These are phyloP conservation scores for Arthrobotrys iridis DNA, from an alignment of 2,329 filamentous ascomycete genomes.

Conservation along the genomic window DNA sequence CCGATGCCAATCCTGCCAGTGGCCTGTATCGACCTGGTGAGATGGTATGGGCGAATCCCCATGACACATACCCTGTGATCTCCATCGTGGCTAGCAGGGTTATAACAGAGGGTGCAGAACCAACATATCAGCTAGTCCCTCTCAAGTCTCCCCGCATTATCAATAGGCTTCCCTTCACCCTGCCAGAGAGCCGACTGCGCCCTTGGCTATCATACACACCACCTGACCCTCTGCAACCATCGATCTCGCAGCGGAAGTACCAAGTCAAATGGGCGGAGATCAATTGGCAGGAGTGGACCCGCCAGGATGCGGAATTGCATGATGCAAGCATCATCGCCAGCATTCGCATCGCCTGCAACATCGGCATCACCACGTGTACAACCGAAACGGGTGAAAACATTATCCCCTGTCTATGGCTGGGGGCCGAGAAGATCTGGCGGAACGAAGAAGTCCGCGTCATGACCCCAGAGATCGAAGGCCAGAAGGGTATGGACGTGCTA, in stretches of 20 bases:
- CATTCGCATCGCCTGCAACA: conserved; percentile 52
- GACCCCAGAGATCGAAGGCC: conserved; percentile 47
- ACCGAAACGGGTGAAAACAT: conserved; percentile 35
- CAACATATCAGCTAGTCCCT: conserved; percentile 42
- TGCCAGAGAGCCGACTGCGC: conserved; percentile 38
- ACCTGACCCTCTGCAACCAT: conserved; percentile 49
- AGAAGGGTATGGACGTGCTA: conserved; percentile 51
- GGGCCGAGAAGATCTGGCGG: conserved; percentile 53
- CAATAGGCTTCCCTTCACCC: conserved; percentile 29
- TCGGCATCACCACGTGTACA: conserved; percentile 41
- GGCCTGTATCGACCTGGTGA: conserved; percentile 48
- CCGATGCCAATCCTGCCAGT: conserved; percentile 33
- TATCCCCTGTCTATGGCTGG: conserved; percentile 50
- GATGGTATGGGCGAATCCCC: conserved; percentile 52
- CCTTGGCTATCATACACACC: conserved; percentile 53
- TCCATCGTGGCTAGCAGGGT: conserved; percentile 44
- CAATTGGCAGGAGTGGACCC: conserved; percentile 49
- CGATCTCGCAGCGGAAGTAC: conserved; percentile 47
- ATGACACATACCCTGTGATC: conserved; percentile 49
- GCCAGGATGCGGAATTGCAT: conserved; percentile 49
- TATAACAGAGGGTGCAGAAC: conserved; percentile 24
- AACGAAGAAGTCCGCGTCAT: conserved; percentile 49
- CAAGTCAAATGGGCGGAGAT: conserved; percentile 52
- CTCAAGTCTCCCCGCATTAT: conserved; percentile 49
- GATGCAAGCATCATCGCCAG: conserved; percentile 52